Percentiles rank a stretch among this genome's conserved stretches.
Evolutionary conservation across 106 monocot species (phyloP).

Genomic region (Posidonia australis): DNA sequence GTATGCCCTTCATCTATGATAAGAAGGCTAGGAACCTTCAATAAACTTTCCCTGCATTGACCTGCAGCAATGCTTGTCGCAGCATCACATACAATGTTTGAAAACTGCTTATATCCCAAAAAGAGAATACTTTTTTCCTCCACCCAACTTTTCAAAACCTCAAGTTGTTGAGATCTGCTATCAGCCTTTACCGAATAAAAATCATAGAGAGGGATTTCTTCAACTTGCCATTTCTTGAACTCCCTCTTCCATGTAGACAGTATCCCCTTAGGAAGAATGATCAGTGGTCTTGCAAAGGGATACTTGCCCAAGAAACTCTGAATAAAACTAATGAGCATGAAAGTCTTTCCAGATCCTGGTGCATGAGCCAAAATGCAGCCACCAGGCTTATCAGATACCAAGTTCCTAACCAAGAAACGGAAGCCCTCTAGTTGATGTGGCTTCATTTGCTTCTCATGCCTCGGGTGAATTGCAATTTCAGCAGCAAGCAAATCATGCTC

Average conservation of each 20-base stretch:
- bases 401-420: conserved; percentile 72
- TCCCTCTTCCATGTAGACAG: conserved; percentile 76
- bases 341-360: conserved; percentile 93
- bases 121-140: conserved; percentile 52
- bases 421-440: conserved; percentile 88
- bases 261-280: conserved; percentile 86
- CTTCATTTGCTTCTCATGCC: conserved; percentile 69
- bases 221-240: conserved; percentile 76
- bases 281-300: conserved; percentile 54
- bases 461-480: conserved; percentile 69
- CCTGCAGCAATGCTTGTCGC: conserved; percentile 20
- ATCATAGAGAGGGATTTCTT: conserved; percentile 73
- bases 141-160: conserved; percentile 63
- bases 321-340: conserved; percentile 96
- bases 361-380: conserved; percentile 97
- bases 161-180: conserved; percentile 59
- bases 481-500: conserved; percentile 22
- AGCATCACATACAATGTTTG: conserved; percentile 13
- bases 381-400: conserved; percentile 66
- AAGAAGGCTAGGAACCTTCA: conserved; percentile 63
- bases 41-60: conserved; percentile 51
- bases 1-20: conserved; percentile 87
- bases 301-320: conserved; percentile 85
- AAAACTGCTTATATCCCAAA: conserved; percentile 12
- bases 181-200: conserved; percentile 76